Evolutionary conservation across 306 rosid genomes (phyloP).

Genomic region (Astragalus glycyphyllos): DNA sequence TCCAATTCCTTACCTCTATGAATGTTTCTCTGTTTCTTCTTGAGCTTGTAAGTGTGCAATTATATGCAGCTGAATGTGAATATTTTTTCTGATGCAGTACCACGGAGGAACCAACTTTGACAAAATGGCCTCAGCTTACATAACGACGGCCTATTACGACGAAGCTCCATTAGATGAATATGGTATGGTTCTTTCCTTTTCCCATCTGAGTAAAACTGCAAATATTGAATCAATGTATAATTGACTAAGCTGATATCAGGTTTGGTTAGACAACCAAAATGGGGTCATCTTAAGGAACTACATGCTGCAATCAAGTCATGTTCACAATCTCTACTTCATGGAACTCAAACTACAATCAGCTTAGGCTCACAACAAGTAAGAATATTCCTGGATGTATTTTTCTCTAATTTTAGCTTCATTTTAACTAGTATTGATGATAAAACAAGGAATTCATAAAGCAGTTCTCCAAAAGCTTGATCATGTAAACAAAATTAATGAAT

Average conservation of each 20-base stretch:
- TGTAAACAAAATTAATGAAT: slow-evolving; percentile 12
- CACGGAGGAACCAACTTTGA: slow-evolving; percentile 70
- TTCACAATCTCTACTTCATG: slow-evolving; percentile 55
- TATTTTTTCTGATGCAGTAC: slow-evolving; percentile 45
- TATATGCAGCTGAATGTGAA: background rate
- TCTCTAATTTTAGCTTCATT: background rate
- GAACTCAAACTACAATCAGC: slow-evolving; percentile 37
- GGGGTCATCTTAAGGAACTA: slow-evolving; percentile 78
- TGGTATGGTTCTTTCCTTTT: slow-evolving; percentile 44
- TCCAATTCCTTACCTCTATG: slow-evolving; percentile 7
- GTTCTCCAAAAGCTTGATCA: slow-evolving; percentile 8
- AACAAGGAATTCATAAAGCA: background rate
- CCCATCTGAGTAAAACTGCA: background rate
- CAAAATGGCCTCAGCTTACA: slow-evolving; percentile 48
- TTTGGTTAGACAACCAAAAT: slow-evolving; percentile 67
- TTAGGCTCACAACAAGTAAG: slow-evolving; percentile 55
- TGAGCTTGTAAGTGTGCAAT: background rate
- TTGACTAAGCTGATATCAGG: slow-evolving; percentile 52
- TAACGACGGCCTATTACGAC: slow-evolving; percentile 55
- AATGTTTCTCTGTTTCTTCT: background rate
- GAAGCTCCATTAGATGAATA: slow-evolving; percentile 64
- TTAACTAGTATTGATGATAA: background rate
- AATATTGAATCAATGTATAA: background rate
- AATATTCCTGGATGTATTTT: slow-evolving; percentile 9
- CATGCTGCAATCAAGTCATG: slow-evolving; percentile 71